Base-by-base conservation (phyloP, 2,329 filamentous ascomycete species). In the Geosmithia morbida region DNA sequence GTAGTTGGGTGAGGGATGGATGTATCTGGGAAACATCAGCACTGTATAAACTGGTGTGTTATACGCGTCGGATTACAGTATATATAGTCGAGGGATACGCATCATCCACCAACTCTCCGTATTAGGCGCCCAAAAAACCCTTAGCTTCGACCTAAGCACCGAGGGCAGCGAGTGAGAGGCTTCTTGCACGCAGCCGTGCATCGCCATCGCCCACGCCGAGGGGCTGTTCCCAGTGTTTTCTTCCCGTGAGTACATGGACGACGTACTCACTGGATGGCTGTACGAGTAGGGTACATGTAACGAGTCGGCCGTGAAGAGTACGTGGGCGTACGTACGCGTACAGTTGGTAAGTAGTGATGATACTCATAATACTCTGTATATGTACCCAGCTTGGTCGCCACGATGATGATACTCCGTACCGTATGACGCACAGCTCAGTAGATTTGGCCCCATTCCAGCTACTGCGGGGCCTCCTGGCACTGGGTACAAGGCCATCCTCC, bases 361-460 rank as follows among this genome's bases (percentile, higher is more conserved):
- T n/a, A n/a, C n/a, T n/a, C n/a, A n/a, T n/a, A n/a, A n/a, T n/a
- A n/a, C n/a, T n/a, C n/a, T n/a, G n/a, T n/a, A n/a, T n/a, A n/a
- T n/a, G n/a, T n/a, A n/a, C 39, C 39, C 41, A 18, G 41, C 16
- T 17, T 14, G 22, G 39, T 37, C 17, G 29, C 43, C 45, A 45
- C 47, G 47, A n/a, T n/a, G n/a, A n/a, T n/a, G 8, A 26, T 48
- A 43, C 43, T 30, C 18, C 46, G 2, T 11, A 7, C 19, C 4
- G 18, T 10, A 37, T 41, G 44, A 45, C 33, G 37, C 43, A 48
- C 43, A 48, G 47, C 30, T 43, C 39, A 47, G 46, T 26, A 48
- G 46, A 48, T 45, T 48, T 20, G 47, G 29, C 47, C 45, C 39
- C 47, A 48, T 48, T 48, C 47, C 47, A 48, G 43, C 30, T 22